Evolutionary conservation across 2,329 filamentous ascomycete genomes (phyloP).

Genomic region (Byssochlamys sp.): DNA sequence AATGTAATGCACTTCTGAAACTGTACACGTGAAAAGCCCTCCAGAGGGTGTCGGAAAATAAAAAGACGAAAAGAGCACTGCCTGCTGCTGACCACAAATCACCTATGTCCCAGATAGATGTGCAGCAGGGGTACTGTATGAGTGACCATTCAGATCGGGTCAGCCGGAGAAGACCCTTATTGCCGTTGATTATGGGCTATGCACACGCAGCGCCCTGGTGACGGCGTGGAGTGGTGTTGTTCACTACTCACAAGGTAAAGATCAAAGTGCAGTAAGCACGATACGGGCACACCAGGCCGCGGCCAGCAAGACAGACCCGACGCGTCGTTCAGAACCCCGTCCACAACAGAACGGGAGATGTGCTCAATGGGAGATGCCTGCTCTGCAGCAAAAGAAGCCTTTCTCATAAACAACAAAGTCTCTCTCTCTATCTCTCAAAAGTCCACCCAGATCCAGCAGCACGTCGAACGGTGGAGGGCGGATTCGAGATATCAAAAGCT

Average conservation of each 20-base stretch:
- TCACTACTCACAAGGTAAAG: constrained; percentile 1
- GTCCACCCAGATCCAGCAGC: background rate
- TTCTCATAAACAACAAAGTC: background rate
- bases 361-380: constrained; percentile 1
- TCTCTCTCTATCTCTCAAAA: background rate
- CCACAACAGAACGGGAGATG: background rate
- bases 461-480: background rate
- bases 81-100: constrained; percentile 3
- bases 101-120: constrained; percentile 9
- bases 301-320: background rate
- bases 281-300: constrained; percentile 1
- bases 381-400: background rate
- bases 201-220: background rate
- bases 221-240: background rate
- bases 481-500: background rate
- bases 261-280: background rate
- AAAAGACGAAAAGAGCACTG: background rate
- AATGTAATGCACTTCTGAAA: constrained; percentile 10
- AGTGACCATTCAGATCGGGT: background rate
- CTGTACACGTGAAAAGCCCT: constrained; percentile 14
- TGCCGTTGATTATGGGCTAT: background rate
- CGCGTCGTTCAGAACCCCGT: background rate
- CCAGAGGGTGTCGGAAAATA: constrained; percentile 9
- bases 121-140: constrained; percentile 6
- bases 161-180: background rate